These are phyloP conservation scores for Aspergillus vadensis DNA, from an alignment of 2,329 filamentous ascomycete species.

Conservation along the genomic window DNA sequence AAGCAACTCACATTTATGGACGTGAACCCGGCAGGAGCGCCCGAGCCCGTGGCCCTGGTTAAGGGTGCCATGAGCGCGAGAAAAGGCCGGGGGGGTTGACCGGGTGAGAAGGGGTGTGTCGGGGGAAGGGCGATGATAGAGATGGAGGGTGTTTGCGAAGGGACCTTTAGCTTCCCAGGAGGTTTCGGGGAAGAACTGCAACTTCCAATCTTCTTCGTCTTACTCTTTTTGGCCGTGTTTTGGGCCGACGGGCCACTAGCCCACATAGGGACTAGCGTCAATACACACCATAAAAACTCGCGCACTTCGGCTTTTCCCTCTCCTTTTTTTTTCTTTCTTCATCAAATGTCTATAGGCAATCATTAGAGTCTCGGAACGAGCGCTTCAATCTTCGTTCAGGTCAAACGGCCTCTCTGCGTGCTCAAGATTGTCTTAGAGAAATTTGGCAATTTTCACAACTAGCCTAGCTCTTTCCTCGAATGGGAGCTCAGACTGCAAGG, in stretches of 20 bases:
- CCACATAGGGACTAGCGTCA: conserved; percentile 35
- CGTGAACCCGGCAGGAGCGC: conserved; percentile 24
- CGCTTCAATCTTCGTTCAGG: conserved; percentile 86
- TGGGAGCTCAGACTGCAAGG: conserved; percentile 56
- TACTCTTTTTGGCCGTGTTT: conserved; percentile 36
- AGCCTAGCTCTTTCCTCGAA: conserved; percentile 61
- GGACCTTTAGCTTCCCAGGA: conserved; percentile 6
- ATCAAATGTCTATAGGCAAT: conserved; percentile 71
- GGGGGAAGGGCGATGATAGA: not conserved
- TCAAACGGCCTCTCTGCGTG: conserved; percentile 81
- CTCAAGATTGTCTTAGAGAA: conserved; percentile 96
- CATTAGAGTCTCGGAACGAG: conserved; percentile 99
- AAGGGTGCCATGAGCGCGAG: conserved; percentile 42
- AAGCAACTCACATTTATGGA: conserved; percentile 30
- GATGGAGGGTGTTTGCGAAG: not conserved
- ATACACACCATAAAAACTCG: conserved; percentile 32
- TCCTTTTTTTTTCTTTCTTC: conserved; percentile 53
- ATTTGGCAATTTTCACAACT: conserved; percentile 71
- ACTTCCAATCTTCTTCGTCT: conserved; percentile 30
- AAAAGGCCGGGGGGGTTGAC: not conserved
- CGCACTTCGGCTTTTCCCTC: conserved; percentile 34
- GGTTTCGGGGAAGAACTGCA: conserved; percentile 26
- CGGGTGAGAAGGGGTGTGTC: not conserved
- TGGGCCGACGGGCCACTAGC: conserved; percentile 27
- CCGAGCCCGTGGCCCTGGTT: conserved; percentile 36